Evolutionary conservation across 768 basidiomycete species (phyloP), one percentile per base, ranked within the genome.

Genomic region (Pseudohyphozyma bogoriensis): DNA sequence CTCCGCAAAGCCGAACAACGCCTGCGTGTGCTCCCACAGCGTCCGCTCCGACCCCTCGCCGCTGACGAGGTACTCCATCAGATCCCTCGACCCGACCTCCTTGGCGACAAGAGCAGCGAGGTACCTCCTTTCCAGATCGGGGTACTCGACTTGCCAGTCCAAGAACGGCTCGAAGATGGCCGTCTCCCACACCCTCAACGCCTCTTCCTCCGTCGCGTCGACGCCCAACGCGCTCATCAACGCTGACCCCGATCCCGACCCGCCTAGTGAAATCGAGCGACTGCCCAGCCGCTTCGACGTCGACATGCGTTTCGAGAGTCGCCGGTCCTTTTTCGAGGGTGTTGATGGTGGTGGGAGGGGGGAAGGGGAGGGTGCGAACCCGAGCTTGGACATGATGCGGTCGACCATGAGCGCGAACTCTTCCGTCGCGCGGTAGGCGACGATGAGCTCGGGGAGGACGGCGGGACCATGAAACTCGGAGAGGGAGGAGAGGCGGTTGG

Each of bases 121-220:
- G 53, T 82, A 79, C 10, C 83, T 80, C 37, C 80, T 78, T 73
- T 99, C 95, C 36, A 95, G 77, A 1, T 78, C 75, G 0, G 81
- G 81, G 73, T 96, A 96, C 57, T 92, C 86, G 22, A 82, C 77
- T 68, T 97, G 93, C 63, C 85, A 85, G 68, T 92, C 87, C 29
- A 93, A 79, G 76, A 96, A 97, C 3, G 93, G 89, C 71, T 92
- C 90, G 72, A 91, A 95, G 20, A 99, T 77, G 53, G 86, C 84
- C 57, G 84, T 85, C 69, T 96, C 90, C 95, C 95, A 97, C 24
- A 64, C 53, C 8, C 49, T 55, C 20, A 65, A 50, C n/a, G 51
- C 15, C 28, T 46, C 58, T 31, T 24, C 36, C 1, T 37, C 55
- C 12, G 22, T 32, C 7, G 32, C 58, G 24, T 42, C 59, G 45